Percentiles rank a stretch among this genome's conserved stretches.
Evolutionary conservation across 2,329 filamentous ascomycete species (phyloP).

Genomic region (Aureobasidium vineae): DNA sequence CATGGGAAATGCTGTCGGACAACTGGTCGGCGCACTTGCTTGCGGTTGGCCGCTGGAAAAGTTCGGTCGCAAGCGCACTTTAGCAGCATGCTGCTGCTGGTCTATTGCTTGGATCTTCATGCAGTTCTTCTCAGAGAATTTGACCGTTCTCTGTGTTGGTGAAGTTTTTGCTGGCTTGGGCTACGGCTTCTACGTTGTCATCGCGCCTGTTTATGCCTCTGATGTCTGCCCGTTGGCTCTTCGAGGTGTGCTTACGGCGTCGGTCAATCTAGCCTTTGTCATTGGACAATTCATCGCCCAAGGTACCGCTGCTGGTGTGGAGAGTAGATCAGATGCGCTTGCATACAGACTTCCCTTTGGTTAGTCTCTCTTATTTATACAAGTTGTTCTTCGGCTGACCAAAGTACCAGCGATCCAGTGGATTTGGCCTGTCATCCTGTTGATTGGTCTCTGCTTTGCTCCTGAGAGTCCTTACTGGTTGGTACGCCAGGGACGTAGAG

Average conservation of each 20-base stretch:
- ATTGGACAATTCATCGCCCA: conserved; percentile 59
- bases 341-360: conserved; percentile 48
- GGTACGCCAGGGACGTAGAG: not conserved
- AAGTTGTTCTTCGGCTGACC: too few relatives aligned
- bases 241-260: conserved; percentile 58
- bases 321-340: conserved; percentile 39
- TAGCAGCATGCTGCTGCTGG: not conserved
- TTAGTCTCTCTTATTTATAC: not conserved
- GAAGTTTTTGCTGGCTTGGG: not conserved
- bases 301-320: conserved; percentile 42
- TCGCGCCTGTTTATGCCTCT: conserved; percentile 62
- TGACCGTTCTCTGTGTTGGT: not conserved
- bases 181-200: conserved; percentile 40
- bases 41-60: not conserved
- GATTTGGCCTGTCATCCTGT: conserved; percentile 43
- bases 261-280: conserved; percentile 62
- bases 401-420: conserved; percentile 39
- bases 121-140: conserved; percentile 1
- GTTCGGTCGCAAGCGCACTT: not conserved
- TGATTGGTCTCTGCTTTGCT: conserved; percentile 33
- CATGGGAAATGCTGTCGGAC: not conserved
- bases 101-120: conserved; percentile 10
- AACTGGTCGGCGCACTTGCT: not conserved
- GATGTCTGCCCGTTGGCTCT: conserved; percentile 62
- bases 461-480: conserved; percentile 41